Base-by-base conservation (phyloP, 306 rosid genomes). In the Quercus variabilis region DNA sequence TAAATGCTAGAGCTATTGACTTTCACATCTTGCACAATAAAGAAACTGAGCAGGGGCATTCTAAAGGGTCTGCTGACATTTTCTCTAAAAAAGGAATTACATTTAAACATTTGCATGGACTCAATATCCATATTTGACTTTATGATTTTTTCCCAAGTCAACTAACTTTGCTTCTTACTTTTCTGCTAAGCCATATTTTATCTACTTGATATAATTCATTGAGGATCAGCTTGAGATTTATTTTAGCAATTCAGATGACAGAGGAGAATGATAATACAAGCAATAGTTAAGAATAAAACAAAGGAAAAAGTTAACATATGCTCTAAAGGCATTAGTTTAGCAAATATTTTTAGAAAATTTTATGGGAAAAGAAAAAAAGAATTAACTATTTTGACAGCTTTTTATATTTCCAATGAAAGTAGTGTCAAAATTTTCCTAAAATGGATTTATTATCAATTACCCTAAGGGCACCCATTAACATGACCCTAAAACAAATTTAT, bases 81-180 rank as follows among this genome's bases (percentile, higher is more conserved):
- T 46, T 62, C 67, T 52, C 43, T 9, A 17, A 35, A 64, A 25
- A 26, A 74, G 79, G 46, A 41, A 25, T 41, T 60, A n/a, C 38
- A 56, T 19, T 49, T 60, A 55, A 73, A 31, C 69, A 68, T 2
- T 5, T 20, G 59, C 46, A 41, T 12, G 19, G 63, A 59, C 62
- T 73, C 77, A 52, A 23, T 59, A 14, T 21, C 31, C 63, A 70
- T 67, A 73, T 21, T 80, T 76, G 79, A 58, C 33, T 26, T 14
- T 5, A 3, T 73, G 67, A 35, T 19, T 23, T 18, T 67, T 67
- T 35, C 23, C 7, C 4, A 3, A 67, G 49, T 67, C 72, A 67
- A n/a, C 17, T 67, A 3, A 33, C 26, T 67, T 18, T 12, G 51
- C 41, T 19, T 64, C 43, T 28, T 28, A 13, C 65, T 70, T 23